Conservation (phyloP, 768 basidiomycete species). For the Rossbeevera mucosa region DNA sequence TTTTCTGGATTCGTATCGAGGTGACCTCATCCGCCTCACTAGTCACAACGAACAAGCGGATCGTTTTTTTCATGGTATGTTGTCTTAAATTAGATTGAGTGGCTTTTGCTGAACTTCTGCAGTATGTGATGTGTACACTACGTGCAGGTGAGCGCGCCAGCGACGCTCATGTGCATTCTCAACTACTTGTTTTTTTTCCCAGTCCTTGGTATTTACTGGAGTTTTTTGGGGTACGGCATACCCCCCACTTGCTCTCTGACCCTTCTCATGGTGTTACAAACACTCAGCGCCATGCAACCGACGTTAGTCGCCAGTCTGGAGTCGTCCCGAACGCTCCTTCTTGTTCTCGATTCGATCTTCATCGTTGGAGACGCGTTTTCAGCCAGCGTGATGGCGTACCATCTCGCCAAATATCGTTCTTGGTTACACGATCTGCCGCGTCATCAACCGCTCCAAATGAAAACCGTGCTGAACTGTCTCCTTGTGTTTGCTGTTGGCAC, state of each 20-base stretch:
- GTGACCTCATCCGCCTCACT: conserved; percentile 1
- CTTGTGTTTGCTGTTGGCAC: conserved; percentile 25
- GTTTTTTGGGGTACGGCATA: conserved; percentile 17
- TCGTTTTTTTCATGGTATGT: conserved; percentile 20
- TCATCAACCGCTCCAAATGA: conserved; percentile 7
- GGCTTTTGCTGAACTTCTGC: not conserved
- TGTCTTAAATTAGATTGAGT: not conserved
- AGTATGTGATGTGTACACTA: conserved; percentile 16
- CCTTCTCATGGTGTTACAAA: not conserved
- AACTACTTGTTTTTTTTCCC: not conserved
- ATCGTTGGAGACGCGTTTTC: conserved; percentile 21
- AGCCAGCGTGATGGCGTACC: conserved; percentile 18
- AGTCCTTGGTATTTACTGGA: conserved; percentile 15
- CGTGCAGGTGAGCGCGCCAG: conserved; percentile 14
- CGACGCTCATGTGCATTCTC: not conserved
- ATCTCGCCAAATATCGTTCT: conserved; percentile 14
- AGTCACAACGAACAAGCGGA: conserved; percentile 17
- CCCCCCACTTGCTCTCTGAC: not conserved
- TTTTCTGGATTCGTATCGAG: not conserved
- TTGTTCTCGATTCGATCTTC: conserved; percentile 21
- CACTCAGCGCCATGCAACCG: conserved; percentile 5
- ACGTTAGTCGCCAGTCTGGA: conserved; percentile 11
- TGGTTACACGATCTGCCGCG: not conserved
- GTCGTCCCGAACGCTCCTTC: conserved; percentile 2
- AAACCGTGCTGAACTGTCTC: conserved; percentile 20